Evolutionary conservation across 306 rosid species (phyloP).

Genomic region (Aeschynomene evenia): DNA sequence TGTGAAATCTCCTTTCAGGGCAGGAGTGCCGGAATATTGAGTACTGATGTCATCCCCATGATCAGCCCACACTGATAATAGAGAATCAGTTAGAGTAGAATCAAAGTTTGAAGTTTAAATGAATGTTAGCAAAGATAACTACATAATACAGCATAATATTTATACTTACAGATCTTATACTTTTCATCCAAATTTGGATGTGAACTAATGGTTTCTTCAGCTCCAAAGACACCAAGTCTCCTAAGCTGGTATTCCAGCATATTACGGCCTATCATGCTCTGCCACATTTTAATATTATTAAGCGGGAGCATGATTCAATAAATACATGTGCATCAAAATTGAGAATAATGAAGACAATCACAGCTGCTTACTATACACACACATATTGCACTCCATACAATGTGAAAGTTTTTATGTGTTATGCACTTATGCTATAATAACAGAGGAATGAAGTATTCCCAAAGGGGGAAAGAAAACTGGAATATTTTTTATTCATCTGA

Average conservation of each 20-base stretch:
- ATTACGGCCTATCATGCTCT: constrained; percentile 84
- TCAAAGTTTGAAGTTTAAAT: constrained; percentile 2
- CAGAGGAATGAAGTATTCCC: neutral
- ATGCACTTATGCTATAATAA: neutral
- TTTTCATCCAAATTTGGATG: constrained; percentile 78
- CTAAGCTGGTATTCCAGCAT: constrained; percentile 82
- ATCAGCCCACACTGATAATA: constrained; percentile 79
- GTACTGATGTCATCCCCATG: constrained; percentile 85
- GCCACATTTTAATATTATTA: constrained; percentile 38
- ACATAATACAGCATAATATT: neutral
- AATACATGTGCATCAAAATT: neutral
- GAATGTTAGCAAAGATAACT: neutral
- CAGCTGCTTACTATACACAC: neutral
- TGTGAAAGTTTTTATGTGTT: neutral
- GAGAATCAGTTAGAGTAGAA: neutral
- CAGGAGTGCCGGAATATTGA: constrained; percentile 87
- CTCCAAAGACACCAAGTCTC: constrained; percentile 76
- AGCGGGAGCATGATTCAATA: constrained; percentile 1
- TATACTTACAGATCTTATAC: constrained; percentile 61
- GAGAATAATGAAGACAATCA: neutral
- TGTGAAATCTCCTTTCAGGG: constrained; percentile 86
- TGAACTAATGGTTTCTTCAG: constrained; percentile 75
- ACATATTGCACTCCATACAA: neutral
- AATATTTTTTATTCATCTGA: neutral
- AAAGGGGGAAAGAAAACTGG: neutral